A percentile compares a stretch with the other conserved stretches of the same genome.
Conservation (phyloP, 768 basidiomycete species). For the Kwoniella heveanensis region DNA sequence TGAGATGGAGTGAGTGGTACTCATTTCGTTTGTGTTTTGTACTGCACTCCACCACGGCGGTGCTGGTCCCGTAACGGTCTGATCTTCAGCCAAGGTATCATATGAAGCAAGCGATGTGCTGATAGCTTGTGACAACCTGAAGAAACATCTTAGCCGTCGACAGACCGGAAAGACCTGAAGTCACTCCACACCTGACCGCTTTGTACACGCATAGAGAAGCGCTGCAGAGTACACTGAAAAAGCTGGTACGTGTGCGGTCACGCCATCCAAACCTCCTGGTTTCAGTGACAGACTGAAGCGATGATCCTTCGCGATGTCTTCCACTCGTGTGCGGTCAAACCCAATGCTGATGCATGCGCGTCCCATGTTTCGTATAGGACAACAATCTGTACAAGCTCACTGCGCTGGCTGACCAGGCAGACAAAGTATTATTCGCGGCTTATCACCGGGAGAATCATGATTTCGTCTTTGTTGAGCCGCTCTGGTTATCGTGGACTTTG, state of each 20-base stretch:
- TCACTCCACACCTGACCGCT: constrained; percentile 23
- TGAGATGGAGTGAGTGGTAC: constrained; percentile 71
- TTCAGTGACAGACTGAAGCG: too few relatives aligned
- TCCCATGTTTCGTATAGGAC: constrained; percentile 28
- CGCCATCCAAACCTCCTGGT: too few relatives aligned
- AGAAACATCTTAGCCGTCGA: constrained; percentile 38
- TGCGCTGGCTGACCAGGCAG: constrained; percentile 41
- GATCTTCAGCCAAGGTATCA: too few relatives aligned
- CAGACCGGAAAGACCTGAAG: constrained; percentile 33
- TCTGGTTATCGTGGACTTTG: constrained; percentile 50
- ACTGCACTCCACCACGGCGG: too few relatives aligned
- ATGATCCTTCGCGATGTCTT: too few relatives aligned
- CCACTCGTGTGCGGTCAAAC: too few relatives aligned
- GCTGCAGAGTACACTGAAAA: constrained; percentile 33
- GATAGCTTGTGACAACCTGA: too few relatives aligned
- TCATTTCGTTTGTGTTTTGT: constrained; percentile 1
- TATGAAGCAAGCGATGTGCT: too few relatives aligned
- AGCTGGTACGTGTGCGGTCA: constrained; percentile 48
- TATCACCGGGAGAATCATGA: constrained; percentile 18
- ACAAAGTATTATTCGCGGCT: constrained; percentile 45
- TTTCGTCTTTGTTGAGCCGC: constrained; percentile 35
- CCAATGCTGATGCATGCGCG: too few relatives aligned
- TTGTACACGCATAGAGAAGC: constrained; percentile 22
- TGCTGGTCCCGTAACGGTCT: too few relatives aligned
- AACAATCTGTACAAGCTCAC: constrained; percentile 36